Evolutionary conservation across 345 rosid genomes (phyloP), one percentile per base, ranked within the genome.

Genomic region (Garcia nutans): DNA sequence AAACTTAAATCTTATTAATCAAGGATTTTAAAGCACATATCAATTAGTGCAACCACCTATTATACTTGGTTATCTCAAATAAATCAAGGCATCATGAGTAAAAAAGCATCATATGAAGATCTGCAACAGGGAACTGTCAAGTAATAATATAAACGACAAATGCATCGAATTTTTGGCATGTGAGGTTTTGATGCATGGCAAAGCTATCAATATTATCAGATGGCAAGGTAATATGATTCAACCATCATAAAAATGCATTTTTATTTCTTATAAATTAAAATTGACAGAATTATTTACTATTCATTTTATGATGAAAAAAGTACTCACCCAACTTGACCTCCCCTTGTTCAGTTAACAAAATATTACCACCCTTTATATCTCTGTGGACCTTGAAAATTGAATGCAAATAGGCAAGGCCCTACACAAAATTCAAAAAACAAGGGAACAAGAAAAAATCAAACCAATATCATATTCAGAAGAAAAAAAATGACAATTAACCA

Each of bases 401-500:
- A 82, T 96, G 99, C 92, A 96, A 84, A 84, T 96, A 96, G 37
- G 94, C 91, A 81, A 93, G 98, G 79, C 99, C 99, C 99, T 96
- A 73, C 81, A 86, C 15, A 52, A 42, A 74, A 71, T 16, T 31
- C 31, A 71, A 44, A 0, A 58, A 58, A 37, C n/a, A 58, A 26
- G 19, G 26, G 1, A 16, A 70, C 49, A 23, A 49, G 54, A 11
- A 59, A 5, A 42, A 54, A 37, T 74, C 1, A 85, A 80, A 65
- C 69, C 58, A 65, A 31, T 71, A 54, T 71, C 61, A 66, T 72
- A 80, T 75, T 47, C 76, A 58, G 58, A 68, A 60, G 8, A 23
- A 75, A 67, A 37, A 77, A 64, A 42, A 3, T 20, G 49, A 8
- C 22, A 70, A 63, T 56, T 26, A 63, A 26, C 31, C 33, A 37